Evolutionary conservation across 2,329 filamentous ascomycete genomes (phyloP), one percentile per base, ranked within the genome.

Genomic region (Fusarium sp.): DNA sequence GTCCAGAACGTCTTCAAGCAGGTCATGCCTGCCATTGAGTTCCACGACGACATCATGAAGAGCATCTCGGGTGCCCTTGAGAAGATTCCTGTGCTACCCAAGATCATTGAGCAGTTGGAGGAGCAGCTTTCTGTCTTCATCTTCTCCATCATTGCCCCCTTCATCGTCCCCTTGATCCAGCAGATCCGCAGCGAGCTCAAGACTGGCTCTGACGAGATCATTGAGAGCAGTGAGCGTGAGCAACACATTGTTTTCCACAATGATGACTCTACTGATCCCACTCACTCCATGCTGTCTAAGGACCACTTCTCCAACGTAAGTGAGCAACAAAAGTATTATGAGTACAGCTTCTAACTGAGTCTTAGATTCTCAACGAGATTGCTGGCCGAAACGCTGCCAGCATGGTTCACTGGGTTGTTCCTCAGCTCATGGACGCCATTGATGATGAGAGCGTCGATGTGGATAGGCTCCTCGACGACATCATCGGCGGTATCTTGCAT

Each of bases 261-360:
- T 74, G 92, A 97, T 79, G 72, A 89, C 61, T 93, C 86, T 72
- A 91, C 90, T 22, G 93, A 98, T 79, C 96, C 95, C 0, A 98
- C 95, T 2, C 95, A 98, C 85, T 97, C 94, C 22, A 98, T 98
- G 95, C 86, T 98, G 62, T 95, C 94, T 68, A 98, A 98, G 85
- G 95, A 98, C 79, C 95, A 98, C 83, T 98, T 98, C 82, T 93
- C 93, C 73, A 97, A 97, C 79, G 87, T 93, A 81, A 83, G 87
- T 77, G 24, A 6, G 24, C 45, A 13, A 13, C 9, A 20, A 6
- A 22, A 42, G 29, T 20, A 42, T 8, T 38, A 24, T 42, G 11
- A 18, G 3, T 11, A 6, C 10, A 2, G 10, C 11, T 31, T 50
- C 61, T 68, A 27, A 76, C 67, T 29, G 13, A 8, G 3, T 6